A percentile compares a stretch with the other conserved stretches of the same genome.
Conservation (phyloP, 495 filamentous ascomycete species). For the Podospora appendiculata region DNA sequence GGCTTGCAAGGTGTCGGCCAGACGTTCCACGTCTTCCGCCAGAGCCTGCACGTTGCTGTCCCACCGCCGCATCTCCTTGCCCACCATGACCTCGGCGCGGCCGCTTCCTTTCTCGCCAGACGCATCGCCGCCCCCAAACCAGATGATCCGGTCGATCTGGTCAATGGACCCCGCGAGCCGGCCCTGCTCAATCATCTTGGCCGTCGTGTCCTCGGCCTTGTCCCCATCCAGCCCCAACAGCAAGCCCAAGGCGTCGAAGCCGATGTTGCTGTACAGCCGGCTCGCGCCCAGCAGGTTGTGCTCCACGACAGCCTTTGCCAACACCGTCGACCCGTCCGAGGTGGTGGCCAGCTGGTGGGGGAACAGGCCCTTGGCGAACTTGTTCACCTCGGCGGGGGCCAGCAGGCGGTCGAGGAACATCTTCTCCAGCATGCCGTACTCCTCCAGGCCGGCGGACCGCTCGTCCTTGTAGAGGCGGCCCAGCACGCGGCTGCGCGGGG, state of each 20-base stretch:
- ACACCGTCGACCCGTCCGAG: conserved; percentile 81
- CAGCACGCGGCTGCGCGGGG: conserved; percentile 68
- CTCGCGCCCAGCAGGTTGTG: conserved; percentile 88
- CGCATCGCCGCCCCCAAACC: conserved; percentile 67
- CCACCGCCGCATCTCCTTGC: conserved; percentile 72
- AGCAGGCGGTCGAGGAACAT: conserved; percentile 92
- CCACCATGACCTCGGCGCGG: conserved; percentile 49
- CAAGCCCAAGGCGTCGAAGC: conserved; percentile 63
- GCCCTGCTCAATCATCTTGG: conserved; percentile 91
- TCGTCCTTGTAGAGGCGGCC: conserved; percentile 92
- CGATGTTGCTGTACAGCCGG: conserved; percentile 84
- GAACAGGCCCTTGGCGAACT: conserved; percentile 71
- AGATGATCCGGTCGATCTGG: conserved; percentile 84
- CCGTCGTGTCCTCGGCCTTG: conserved; percentile 85
- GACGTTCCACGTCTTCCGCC: conserved; percentile 81
- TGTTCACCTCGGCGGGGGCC: conserved; percentile 67
- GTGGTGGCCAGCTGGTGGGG: conserved; percentile 87
- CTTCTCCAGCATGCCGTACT: conserved; percentile 90
- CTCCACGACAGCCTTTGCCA: conserved; percentile 91
- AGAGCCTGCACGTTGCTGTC: conserved; percentile 79
- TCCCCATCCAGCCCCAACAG: conserved; percentile 72
- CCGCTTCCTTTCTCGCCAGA: conserved; percentile 55
- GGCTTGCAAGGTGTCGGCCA: conserved; percentile 65
- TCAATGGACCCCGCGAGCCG: conserved; percentile 83
- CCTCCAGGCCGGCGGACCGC: conserved; percentile 62